Evolutionary conservation across 169 alveolate genomes (phyloP), one percentile per base, ranked within the genome.

Genomic region (Babesia sp.): DNA sequence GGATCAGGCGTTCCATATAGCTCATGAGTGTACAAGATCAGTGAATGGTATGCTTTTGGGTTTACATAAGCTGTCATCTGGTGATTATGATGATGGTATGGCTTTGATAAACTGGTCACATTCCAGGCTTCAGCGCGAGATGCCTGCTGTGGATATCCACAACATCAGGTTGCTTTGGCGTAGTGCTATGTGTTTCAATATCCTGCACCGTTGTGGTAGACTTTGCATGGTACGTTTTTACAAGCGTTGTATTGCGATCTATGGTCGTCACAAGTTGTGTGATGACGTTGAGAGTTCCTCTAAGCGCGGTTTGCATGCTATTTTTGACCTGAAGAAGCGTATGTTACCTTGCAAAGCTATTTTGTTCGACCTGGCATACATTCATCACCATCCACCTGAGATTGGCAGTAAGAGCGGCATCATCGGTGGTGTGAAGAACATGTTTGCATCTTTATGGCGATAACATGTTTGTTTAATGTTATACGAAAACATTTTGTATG

Each of bases 61-160:
- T 36, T 58, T 84, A 56, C 73, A 89, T 71, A 71, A 82, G 37
- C 76, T 86, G 50, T 29, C 55, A 18, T 46, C 20, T 31, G 87
- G 64, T 16, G 84, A 85, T 54, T 50, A 72, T 60, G 78, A 79
- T 39, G 93, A 89, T 45, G 91, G 91, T 3, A 77, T 85, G 83
- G 87, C 89, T 0, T 73, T 89, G 58, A 54, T 80, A 26, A 82
- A 89, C 68, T 81, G 88, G 86, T 61, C 90, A 26, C 69, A 82
- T 54, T 39, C 66, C 24, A 66, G 95, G 90, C 70, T 73, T 36
- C 51, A 81, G 42, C 59, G 66, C 50, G 70, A 54, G 34, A 48
- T 48, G 29, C 45, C 12, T 2, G n/a, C n/a, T n/a, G 63, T 72
- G 16, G 79, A 74, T 26, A 29, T 36, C 20, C 71, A 68, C 29